phyloP scores from a whole-genome alignment of 305 asterid species.

The Ilex paraguariensis region DNA sequence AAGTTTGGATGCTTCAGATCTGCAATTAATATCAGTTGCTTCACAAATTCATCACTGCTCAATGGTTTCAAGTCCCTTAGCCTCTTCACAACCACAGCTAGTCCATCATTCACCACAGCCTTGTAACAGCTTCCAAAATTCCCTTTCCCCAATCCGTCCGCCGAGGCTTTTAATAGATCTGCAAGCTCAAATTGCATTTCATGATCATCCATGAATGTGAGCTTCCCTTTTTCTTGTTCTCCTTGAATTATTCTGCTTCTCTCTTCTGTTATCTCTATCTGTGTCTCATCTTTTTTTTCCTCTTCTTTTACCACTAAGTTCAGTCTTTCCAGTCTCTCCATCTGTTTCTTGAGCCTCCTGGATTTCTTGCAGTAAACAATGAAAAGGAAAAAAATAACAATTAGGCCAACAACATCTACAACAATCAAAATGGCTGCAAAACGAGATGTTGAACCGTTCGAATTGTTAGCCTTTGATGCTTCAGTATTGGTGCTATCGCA shows the following conservation, averaged over 20 bases:
- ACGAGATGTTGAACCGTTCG: conserved; percentile 19
- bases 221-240: conserved; percentile 35
- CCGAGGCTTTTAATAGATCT: conserved; percentile 70
- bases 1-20: conserved; percentile 61
- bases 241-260: background rate
- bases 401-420: conserved; percentile 27
- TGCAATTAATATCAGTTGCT: conserved; percentile 46
- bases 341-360: conserved; percentile 35
- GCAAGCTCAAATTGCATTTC: conserved; percentile 49
- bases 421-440: conserved; percentile 28
- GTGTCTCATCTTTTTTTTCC: background rate
- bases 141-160: conserved; percentile 76
- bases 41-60: conserved; percentile 48
- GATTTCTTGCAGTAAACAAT: conserved; percentile 51
- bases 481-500: conserved; percentile 14
- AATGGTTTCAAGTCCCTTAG: conserved; percentile 68
- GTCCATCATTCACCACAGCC: conserved; percentile 49
- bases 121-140: conserved; percentile 74
- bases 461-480: conserved; percentile 4
- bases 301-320: conserved; percentile 17
- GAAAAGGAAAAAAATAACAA: conserved; percentile 41
- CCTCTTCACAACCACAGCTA: conserved; percentile 59
- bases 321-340: conserved; percentile 22
- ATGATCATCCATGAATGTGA: conserved; percentile 31
- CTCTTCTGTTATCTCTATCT: background rate